Evolutionary conservation across 306 rosid genomes (phyloP).

Genomic region (Lathyrus sativus): DNA sequence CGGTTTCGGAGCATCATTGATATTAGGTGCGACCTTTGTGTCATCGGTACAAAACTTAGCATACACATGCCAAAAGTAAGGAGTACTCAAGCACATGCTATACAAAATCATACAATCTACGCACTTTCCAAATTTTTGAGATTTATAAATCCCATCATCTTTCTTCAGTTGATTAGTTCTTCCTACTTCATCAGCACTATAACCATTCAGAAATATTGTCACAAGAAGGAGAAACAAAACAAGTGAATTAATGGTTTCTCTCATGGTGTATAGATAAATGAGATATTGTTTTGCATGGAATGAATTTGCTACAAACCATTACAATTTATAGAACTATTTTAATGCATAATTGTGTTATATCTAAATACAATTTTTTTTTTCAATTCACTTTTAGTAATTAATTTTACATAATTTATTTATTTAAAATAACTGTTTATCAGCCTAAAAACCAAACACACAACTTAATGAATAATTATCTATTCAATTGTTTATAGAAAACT

Average conservation of each 20-base stretch:
- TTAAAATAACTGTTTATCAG: too few species aligned
- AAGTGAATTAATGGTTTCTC: neutral
- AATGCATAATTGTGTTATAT: too few species aligned
- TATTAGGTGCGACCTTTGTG: neutral
- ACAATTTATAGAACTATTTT: neutral
- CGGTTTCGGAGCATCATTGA: neutral
- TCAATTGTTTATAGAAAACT: too few species aligned
- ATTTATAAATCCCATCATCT: neutral
- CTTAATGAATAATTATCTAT: too few species aligned
- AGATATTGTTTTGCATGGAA: neutral
- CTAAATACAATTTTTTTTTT: too few species aligned
- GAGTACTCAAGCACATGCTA: neutral
- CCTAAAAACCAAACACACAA: too few species aligned
- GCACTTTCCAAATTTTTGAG: neutral
- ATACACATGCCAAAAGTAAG: neutral
- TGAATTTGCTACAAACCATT: neutral
- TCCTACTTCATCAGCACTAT: neutral
- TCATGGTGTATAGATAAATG: neutral
- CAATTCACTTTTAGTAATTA: too few species aligned
- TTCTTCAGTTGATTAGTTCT: neutral
- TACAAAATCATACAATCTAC: neutral
- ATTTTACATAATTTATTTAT: too few species aligned
- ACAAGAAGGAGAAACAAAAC: neutral
- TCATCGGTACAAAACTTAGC: neutral
- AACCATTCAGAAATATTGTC: neutral